Conservation (phyloP, 2,329 filamentous ascomycete species). For the Hortaea werneckii region DNA sequence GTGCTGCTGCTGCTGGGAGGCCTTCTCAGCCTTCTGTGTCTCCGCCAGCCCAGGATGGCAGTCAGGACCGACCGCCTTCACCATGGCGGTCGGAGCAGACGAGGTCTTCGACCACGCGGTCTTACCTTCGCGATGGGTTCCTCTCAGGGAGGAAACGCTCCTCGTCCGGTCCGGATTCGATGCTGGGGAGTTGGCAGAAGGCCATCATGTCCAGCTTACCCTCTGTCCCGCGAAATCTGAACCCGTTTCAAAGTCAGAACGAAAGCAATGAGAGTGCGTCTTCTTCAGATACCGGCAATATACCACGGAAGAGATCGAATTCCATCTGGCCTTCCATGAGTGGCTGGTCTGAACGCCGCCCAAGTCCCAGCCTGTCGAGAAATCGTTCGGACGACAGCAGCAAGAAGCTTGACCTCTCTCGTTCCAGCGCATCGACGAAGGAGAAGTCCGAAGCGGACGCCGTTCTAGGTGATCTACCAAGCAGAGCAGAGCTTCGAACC, state of each 20-base stretch:
- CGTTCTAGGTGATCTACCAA: constrained; percentile 13
- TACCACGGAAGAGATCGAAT: no score
- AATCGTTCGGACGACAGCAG: constrained; percentile 5
- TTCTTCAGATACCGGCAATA: no score
- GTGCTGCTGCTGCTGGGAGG: no score
- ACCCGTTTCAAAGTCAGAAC: not conserved
- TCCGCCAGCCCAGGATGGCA: not conserved
- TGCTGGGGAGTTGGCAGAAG: constrained; percentile 14
- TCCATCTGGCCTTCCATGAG: not conserved
- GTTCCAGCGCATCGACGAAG: constrained; percentile 4
- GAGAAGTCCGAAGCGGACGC: constrained; percentile 10
- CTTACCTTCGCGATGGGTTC: constrained; percentile 30
- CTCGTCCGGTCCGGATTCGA: constrained; percentile 28
- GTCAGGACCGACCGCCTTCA: constrained; percentile 26
- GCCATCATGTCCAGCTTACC: constrained; percentile 20
- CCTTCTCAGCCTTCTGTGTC: no score
- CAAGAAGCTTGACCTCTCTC: not conserved
- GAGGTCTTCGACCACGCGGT: constrained; percentile 24
- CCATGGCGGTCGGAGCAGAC: constrained; percentile 34
- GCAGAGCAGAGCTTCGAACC: constrained; percentile 8
- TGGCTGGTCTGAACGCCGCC: not conserved
- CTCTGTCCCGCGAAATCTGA: constrained; percentile 20
- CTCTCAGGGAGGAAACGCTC: constrained; percentile 28
- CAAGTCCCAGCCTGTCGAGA: constrained; percentile 1
- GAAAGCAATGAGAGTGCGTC: not conserved